Evolutionary conservation across 352 stramenopile species (phyloP).

Genomic region (Pythium brassicae): DNA sequence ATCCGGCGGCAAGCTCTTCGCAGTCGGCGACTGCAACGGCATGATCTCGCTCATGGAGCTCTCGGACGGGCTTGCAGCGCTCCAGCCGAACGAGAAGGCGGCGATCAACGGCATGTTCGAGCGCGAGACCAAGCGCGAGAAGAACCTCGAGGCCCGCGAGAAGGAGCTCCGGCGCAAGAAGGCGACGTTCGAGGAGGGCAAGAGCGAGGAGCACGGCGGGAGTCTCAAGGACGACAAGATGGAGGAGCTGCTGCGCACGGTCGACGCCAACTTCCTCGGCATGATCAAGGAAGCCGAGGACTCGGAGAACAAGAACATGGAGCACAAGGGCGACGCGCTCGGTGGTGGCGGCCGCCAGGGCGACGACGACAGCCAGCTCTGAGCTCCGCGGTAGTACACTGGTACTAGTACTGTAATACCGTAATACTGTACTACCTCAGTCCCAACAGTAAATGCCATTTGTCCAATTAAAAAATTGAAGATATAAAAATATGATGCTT

Average conservation of each 20-base stretch:
- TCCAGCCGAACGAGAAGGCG: slow-evolving; percentile 92
- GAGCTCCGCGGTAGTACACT: no score
- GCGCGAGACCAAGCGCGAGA: slow-evolving; percentile 95
- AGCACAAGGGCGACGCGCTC: slow-evolving; percentile 58
- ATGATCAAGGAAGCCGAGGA: slow-evolving; percentile 97
- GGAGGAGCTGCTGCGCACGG: slow-evolving; percentile 90
- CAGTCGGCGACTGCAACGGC: slow-evolving; percentile 93
- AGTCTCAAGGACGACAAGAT: slow-evolving; percentile 91
- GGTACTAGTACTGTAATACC: no score
- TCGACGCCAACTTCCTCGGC: slow-evolving; percentile 92
- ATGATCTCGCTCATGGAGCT: slow-evolving; percentile 97
- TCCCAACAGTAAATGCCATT: no score
- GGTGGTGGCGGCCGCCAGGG: slow-evolving; percentile 20
- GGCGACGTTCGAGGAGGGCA: slow-evolving; percentile 77
- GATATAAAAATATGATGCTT: no score
- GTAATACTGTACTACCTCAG: no score
- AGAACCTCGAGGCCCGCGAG: slow-evolving; percentile 91
- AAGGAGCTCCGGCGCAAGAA: slow-evolving; percentile 87
- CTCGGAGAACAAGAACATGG: slow-evolving; percentile 87
- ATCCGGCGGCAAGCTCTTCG: slow-evolving; percentile 91
- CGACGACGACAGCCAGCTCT: slow-evolving; percentile 28
- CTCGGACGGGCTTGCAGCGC: slow-evolving; percentile 88
- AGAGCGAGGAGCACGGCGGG: slow-evolving; percentile 51
- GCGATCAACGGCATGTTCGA: slow-evolving; percentile 96
- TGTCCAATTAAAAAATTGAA: no score